Evolutionary conservation across 495 filamentous ascomycete genomes (phyloP).

Genomic region (Daldinia caldariorum): DNA sequence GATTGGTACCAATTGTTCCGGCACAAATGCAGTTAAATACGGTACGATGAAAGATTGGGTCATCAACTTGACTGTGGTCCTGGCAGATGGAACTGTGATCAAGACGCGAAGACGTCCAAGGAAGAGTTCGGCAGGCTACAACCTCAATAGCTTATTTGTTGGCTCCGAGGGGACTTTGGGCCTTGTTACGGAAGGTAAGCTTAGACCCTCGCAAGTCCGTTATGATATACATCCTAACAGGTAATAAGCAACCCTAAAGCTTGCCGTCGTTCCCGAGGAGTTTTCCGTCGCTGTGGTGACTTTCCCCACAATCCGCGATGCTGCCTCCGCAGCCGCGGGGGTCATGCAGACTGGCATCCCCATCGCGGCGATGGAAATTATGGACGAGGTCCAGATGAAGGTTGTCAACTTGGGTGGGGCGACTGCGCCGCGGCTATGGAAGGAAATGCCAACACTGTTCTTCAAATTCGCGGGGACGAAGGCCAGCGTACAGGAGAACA

Average conservation of each 20-base stretch:
- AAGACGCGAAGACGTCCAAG: conserved; percentile 78
- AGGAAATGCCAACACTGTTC: conserved; percentile 81
- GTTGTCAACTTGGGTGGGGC: conserved; percentile 78
- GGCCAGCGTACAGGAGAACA: conserved; percentile 73
- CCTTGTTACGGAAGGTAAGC: conserved; percentile 71
- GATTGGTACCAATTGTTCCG: conserved; percentile 83
- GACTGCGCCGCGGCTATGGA: conserved; percentile 73
- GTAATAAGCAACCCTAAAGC: conserved; percentile 69
- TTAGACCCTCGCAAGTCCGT: not conserved
- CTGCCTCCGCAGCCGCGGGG: conserved; percentile 72
- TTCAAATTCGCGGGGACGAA: conserved; percentile 86
- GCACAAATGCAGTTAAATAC: conserved; percentile 83
- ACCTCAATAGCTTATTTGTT: conserved; percentile 79
- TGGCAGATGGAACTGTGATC: conserved; percentile 80
- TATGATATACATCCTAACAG: conserved; percentile 1
- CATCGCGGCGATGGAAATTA: conserved; percentile 82
- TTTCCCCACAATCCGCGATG: conserved; percentile 77
- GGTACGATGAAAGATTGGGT: conserved; percentile 92
- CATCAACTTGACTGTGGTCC: conserved; percentile 79
- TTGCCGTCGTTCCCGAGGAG: conserved; percentile 77
- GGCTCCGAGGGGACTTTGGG: conserved; percentile 83
- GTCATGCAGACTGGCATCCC: conserved; percentile 78
- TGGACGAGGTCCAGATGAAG: conserved; percentile 85
- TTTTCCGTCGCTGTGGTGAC: conserved; percentile 78
- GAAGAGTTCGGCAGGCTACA: conserved; percentile 84